These are phyloP conservation scores for Manihot esculenta DNA, from an alignment of 441 rosid species.

Conservation along the genomic window DNA sequence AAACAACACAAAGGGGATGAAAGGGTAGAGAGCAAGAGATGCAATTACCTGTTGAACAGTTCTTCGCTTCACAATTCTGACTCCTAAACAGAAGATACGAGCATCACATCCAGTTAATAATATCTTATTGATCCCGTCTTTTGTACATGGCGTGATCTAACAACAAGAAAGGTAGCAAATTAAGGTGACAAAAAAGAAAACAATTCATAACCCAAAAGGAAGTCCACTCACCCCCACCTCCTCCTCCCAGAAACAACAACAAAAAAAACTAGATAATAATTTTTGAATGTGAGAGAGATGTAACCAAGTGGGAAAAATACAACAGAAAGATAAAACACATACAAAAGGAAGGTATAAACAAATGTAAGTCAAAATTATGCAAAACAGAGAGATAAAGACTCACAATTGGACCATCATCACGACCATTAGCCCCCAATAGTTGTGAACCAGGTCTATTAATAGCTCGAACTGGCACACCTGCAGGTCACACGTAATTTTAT, in stretches of 20 bases:
- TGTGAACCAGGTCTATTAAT: slow-evolving; percentile 90
- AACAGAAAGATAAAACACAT: slow-evolving; percentile 3
- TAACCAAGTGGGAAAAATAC: too few relatives aligned
- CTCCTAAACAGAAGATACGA: slow-evolving; percentile 87
- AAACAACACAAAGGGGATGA: background rate
- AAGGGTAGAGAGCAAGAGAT: background rate
- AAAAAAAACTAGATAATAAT: background rate
- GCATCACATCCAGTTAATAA: slow-evolving; percentile 68
- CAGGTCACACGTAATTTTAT: slow-evolving; percentile 15
- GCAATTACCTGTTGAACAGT: slow-evolving; percentile 77
- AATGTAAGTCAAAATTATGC: background rate
- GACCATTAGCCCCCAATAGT: slow-evolving; percentile 88
- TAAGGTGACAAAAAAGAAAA: slow-evolving; percentile 6
- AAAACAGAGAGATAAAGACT: slow-evolving; percentile 34
- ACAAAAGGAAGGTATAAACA: background rate
- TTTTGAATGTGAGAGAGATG: background rate
- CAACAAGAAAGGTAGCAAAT: slow-evolving; percentile 19
- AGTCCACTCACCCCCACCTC: background rate
- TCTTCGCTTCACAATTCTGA: slow-evolving; percentile 83
- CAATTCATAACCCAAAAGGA: background rate
- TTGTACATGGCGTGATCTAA: slow-evolving; percentile 68
- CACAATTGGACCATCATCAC: slow-evolving; percentile 98
- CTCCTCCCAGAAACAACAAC: too few relatives aligned
- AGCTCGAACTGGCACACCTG: slow-evolving; percentile 72
- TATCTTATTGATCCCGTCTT: slow-evolving; percentile 86